Evolutionary conservation across 202 grass and related monocot species (phyloP), one percentile per base, ranked within the genome.

Genomic region (Carex sylvatica): DNA sequence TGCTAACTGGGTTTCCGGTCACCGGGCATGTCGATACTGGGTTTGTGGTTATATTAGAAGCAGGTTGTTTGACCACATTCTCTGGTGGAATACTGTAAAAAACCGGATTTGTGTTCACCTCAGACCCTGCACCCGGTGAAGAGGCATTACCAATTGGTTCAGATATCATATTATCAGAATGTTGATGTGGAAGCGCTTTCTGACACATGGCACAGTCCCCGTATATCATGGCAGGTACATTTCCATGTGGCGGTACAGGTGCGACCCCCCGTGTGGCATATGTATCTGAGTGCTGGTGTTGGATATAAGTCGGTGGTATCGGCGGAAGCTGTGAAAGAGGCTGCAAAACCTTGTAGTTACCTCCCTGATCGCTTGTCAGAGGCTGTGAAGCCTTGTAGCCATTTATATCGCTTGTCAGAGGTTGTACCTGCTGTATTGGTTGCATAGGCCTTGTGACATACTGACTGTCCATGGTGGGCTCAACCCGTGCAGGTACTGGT

Each of bases 291-390:
- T 92, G 88, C 64, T 78, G 90, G 52, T 67, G 53, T 64, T 87
- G 91, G 75, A 90, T 35, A 79, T 90, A 84, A 38, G 67, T 60
- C 14, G 92, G 85, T 65, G 80, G 26, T 85, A 94, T 82, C 30
- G 91, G 94, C 62, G 91, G 91, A 82, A 92, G 65, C 86, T 97
- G 86, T 36, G 89, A 94, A 56, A 94, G 66, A 47, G 91, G 91
- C 88, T 91, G 93, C 26, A 84, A 87, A 65, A 85, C 74, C 79
- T 90, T 86, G 80, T 88, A 88, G 85, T 69, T 90, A 51, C 73
- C 52, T 12, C 51, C 52, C 79, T 83, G 90, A 89, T 95, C 90
- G 76, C 69, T 62, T 3, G 76, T 81, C 52, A 88, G 61, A 61
- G 84, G 91, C 83, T 91, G 93, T 30, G 80, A 85, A 65, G 73